A percentile compares a stretch with the other conserved stretches of the same genome.
Evolutionary conservation across 2,329 filamentous ascomycete genomes (phyloP).

Genomic region (Colletotrichum sp.): DNA sequence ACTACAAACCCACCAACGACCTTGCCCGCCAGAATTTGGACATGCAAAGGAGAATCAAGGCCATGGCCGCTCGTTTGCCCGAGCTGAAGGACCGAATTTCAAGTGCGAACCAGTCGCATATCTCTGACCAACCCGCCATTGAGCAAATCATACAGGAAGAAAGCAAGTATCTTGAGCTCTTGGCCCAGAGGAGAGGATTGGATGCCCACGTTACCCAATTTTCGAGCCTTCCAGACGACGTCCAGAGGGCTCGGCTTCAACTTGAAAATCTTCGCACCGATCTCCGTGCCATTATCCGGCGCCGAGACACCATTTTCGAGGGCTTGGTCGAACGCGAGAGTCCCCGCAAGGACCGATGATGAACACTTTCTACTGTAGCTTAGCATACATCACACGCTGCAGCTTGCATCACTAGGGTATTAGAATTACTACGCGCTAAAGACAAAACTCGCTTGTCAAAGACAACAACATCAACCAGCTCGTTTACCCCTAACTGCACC

Average conservation of each 20-base stretch:
- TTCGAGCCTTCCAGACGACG: conserved; percentile 74
- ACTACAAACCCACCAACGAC: conserved; percentile 60
- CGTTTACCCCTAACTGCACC: conserved; percentile 72
- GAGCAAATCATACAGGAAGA: conserved; percentile 65
- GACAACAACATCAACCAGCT: conserved; percentile 27
- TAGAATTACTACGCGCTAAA: not conserved
- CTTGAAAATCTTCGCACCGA: conserved; percentile 71
- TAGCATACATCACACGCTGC: not conserved
- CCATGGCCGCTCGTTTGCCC: conserved; percentile 68
- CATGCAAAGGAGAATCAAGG: conserved; percentile 72
- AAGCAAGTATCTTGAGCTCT: conserved; percentile 60
- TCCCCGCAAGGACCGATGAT: conserved; percentile 47
- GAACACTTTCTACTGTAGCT: not conserved
- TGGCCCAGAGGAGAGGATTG: conserved; percentile 62
- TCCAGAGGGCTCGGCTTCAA: conserved; percentile 70
- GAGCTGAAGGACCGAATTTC: conserved; percentile 67
- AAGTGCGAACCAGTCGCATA: conserved; percentile 38
- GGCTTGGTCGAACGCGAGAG: conserved; percentile 69
- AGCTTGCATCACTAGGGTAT: conserved; percentile 2
- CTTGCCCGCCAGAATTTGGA: conserved; percentile 76
- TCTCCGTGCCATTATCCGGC: conserved; percentile 63
- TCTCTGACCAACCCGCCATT: conserved; percentile 52
- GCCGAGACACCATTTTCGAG: conserved; percentile 79
- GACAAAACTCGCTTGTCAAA: conserved; percentile 29
- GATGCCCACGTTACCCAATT: conserved; percentile 70